Evolutionary conservation across 2,329 filamentous ascomycete species (phyloP).

Genomic region (Cladosporium cucumerinum): DNA sequence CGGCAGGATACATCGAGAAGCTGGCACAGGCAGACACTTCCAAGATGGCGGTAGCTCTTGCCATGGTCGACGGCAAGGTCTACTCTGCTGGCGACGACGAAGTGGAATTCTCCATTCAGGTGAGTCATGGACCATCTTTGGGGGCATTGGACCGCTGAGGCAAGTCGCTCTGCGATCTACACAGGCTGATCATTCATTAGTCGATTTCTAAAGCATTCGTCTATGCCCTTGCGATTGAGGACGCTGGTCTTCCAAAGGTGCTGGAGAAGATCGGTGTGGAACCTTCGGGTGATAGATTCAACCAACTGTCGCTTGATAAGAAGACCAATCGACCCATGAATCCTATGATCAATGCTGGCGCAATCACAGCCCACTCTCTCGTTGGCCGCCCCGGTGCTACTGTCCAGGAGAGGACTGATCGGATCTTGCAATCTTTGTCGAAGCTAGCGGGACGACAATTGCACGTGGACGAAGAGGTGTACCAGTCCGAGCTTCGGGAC

Average conservation of each 20-base stretch:
- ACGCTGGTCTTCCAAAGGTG: constrained; percentile 36
- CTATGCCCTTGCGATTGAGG: constrained; percentile 42
- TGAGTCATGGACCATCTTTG: background rate
- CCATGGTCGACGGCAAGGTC: constrained; percentile 41
- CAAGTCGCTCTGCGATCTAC: background rate
- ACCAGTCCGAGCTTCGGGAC: constrained; percentile 38
- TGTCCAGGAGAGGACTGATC: constrained; percentile 35
- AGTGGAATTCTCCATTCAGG: constrained; percentile 40
- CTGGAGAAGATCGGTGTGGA: constrained; percentile 42
- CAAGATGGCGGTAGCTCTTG: constrained; percentile 39
- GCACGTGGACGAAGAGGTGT: constrained; percentile 40
- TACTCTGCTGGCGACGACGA: constrained; percentile 42
- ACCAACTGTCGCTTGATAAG: constrained; percentile 27
- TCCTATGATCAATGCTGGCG: constrained; percentile 27
- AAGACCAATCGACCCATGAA: constrained; percentile 26
- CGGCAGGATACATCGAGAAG: constrained; percentile 40
- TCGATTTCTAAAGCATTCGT: constrained; percentile 44
- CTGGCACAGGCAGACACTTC: constrained; percentile 41
- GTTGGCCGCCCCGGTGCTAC: constrained; percentile 30
- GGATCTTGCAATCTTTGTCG: constrained; percentile 37
- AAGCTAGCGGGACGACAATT: constrained; percentile 38
- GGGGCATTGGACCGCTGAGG: background rate
- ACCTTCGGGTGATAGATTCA: constrained; percentile 41
- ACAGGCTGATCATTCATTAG: constrained; percentile 19
- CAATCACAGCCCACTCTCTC: constrained; percentile 26